These are phyloP conservation scores for Jamesozyma hellenica DNA, from an alignment of 805 yeast genomes.

Conservation along the genomic window DNA sequence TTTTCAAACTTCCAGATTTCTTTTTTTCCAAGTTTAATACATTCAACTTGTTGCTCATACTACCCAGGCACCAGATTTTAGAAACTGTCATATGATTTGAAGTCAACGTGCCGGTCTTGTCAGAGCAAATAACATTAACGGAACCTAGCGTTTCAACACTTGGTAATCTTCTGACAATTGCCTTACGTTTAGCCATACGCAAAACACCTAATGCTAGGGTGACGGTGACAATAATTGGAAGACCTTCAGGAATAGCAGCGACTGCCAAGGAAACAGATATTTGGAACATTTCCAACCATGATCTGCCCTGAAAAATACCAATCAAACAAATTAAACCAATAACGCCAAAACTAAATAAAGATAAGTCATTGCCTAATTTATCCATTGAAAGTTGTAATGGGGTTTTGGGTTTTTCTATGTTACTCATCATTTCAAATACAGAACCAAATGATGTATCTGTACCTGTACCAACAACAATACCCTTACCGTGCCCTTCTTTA, in stretches of 20 bases:
- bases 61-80: slow-evolving; percentile 67
- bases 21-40: slow-evolving; percentile 38
- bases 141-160: slow-evolving; percentile 93
- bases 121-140: slow-evolving; percentile 87
- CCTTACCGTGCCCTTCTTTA: slow-evolving; percentile 90
- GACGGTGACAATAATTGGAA: slow-evolving; percentile 96
- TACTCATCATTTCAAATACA: slow-evolving; percentile 91
- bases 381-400: slow-evolving; percentile 96
- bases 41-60: slow-evolving; percentile 34
- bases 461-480: slow-evolving; percentile 88
- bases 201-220: slow-evolving; percentile 93
- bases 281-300: slow-evolving; percentile 97
- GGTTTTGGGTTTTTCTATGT: slow-evolving; percentile 94
- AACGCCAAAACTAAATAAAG: slow-evolving; percentile 71
- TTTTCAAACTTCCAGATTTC: slow-evolving; percentile 31
- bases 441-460: slow-evolving; percentile 85
- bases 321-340: slow-evolving; percentile 87
- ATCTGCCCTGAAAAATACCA: slow-evolving; percentile 85
- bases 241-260: slow-evolving; percentile 98
- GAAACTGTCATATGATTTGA: slow-evolving; percentile 88
- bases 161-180: slow-evolving; percentile 89
- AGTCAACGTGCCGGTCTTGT: slow-evolving; percentile 86
- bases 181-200: slow-evolving; percentile 91
- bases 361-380: slow-evolving; percentile 82
- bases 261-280: slow-evolving; percentile 95